These are phyloP conservation scores for Phialophora macrospora DNA, from an alignment of 2,329 filamentous ascomycete genomes.

Conservation along the genomic window DNA sequence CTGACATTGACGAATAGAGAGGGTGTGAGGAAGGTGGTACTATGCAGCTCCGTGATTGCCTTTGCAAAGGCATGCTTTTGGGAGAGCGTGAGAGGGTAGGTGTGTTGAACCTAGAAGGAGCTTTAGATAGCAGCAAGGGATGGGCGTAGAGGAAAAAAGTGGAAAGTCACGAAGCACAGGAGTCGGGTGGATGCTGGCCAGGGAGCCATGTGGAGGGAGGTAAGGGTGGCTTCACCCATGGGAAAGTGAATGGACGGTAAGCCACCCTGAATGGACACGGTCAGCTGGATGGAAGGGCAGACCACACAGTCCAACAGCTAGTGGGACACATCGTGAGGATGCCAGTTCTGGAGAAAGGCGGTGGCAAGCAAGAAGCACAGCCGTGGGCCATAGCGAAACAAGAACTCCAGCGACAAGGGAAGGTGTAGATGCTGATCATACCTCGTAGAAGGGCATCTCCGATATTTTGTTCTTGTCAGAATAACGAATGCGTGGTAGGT, in stretches of 20 bases:
- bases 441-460: constrained; percentile 34
- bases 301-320: not conserved
- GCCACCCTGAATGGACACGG: not conserved
- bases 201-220: not conserved
- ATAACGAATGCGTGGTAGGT: not conserved
- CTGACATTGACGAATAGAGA: constrained; percentile 37
- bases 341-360: not conserved
- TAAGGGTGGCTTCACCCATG: not conserved
- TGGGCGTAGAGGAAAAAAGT: not conserved
- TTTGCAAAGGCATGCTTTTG: constrained; percentile 36
- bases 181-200: not conserved
- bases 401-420: not conserved
- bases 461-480: not conserved
- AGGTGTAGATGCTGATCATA: constrained; percentile 4
- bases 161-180: not conserved
- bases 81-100: constrained; percentile 29
- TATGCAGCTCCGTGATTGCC: constrained; percentile 34
- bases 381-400: not conserved
- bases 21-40: constrained; percentile 36
- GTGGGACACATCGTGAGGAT: not conserved
- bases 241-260: not conserved
- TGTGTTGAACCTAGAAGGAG: constrained; percentile 30
- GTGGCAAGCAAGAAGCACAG: not conserved
- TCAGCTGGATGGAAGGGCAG: not conserved
- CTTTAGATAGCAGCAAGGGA: not conserved